phyloP scores from a whole-genome alignment of 441 rosid species.

The Flueggea neowawraea region DNA sequence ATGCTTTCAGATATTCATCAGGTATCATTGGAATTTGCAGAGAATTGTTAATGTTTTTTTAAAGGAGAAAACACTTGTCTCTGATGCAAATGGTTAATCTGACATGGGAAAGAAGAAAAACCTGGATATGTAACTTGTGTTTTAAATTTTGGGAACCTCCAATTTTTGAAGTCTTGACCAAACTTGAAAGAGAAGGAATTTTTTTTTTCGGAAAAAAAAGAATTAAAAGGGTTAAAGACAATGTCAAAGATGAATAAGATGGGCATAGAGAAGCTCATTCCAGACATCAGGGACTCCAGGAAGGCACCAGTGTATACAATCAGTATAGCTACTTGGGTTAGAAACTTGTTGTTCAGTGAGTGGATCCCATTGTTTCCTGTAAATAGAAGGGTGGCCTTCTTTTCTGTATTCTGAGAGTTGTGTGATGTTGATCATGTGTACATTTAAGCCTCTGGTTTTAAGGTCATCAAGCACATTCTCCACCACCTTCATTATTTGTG shows the following conservation, averaged over 20 bases:
- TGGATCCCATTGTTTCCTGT: constrained; percentile 90
- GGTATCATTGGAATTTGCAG: no score
- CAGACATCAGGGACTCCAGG: constrained; percentile 95
- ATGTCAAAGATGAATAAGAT: constrained; percentile 28
- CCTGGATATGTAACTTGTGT: no score
- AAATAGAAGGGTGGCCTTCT: constrained; percentile 86
- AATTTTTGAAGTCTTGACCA: no score
- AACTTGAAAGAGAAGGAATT: no score
- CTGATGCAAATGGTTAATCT: no score
- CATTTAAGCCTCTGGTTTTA: constrained; percentile 56
- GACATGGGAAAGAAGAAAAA: no score
- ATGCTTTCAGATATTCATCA: no score
- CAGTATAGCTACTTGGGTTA: constrained; percentile 77
- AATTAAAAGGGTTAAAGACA: no score
- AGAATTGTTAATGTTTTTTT: no score
- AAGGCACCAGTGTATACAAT: constrained; percentile 94
- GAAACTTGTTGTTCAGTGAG: constrained; percentile 43
- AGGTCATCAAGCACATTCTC: constrained; percentile 43
- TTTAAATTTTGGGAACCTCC: no score
- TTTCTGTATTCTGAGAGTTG: constrained; percentile 86
- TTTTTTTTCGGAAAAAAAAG: no score
- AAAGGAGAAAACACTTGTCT: no score
- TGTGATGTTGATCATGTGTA: constrained; percentile 68
- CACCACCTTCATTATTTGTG: constrained; percentile 62
- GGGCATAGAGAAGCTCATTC: constrained; percentile 75